These are phyloP conservation scores for Chlamydomonas sphaeroides DNA, from an alignment of 139 green algal species.

Conservation along the genomic window DNA sequence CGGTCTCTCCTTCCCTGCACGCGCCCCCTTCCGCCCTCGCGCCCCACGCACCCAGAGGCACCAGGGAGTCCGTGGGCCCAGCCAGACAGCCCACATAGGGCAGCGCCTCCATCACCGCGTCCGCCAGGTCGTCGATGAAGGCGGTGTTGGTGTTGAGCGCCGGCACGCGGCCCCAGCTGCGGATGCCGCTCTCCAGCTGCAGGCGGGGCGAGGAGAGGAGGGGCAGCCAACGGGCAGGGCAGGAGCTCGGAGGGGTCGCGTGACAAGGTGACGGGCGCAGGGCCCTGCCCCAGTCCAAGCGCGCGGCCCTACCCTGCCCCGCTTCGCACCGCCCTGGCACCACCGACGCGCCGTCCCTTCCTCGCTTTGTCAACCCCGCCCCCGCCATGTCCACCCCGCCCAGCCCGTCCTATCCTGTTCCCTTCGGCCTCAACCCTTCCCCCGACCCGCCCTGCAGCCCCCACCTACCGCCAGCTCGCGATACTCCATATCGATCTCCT, in stretches of 20 bases:
- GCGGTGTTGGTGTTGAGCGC: slow-evolving; percentile 91
- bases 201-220: not conserved
- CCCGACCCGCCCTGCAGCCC: no score
- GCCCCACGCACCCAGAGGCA: slow-evolving; percentile 71
- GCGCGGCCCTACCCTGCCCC: no score
- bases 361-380: no score
- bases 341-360: no score
- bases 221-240: not conserved
- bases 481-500: slow-evolving; percentile 99
- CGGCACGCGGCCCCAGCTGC: slow-evolving; percentile 94
- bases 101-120: slow-evolving; percentile 89
- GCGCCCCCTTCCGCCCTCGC: not conserved
- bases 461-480: slow-evolving; percentile 86
- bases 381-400: not conserved
- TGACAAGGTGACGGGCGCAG: no score
- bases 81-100: slow-evolving; percentile 89
- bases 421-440: no score
- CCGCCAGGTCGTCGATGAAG: slow-evolving; percentile 98
- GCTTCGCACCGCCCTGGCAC: no score
- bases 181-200: slow-evolving; percentile 10
- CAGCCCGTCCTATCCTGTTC: not conserved
- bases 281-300: no score
- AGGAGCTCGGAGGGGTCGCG: no score
- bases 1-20: not conserved
- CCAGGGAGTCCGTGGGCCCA: slow-evolving; percentile 67